Evolutionary conservation across 257 asterid species (phyloP).

Genomic region (Eustoma russellianum): DNA sequence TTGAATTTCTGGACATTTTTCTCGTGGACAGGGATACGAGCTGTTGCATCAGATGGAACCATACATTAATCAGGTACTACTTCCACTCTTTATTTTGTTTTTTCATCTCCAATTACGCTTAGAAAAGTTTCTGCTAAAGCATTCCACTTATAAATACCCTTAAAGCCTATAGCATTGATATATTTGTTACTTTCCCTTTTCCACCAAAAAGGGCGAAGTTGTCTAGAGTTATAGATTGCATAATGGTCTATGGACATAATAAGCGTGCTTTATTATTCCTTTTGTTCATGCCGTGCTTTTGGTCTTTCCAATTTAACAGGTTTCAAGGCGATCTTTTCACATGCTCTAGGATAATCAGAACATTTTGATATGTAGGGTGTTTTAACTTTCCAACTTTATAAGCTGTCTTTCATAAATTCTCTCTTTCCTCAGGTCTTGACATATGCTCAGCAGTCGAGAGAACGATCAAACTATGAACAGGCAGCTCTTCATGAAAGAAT

Average conservation of each 20-base stretch:
- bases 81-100: not conserved
- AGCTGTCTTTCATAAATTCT: too few relatives aligned
- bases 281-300: too few relatives aligned
- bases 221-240: too few relatives aligned
- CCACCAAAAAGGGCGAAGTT: too few relatives aligned
- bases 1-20: constrained; percentile 13
- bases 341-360: too few relatives aligned
- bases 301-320: too few relatives aligned
- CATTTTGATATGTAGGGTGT: too few relatives aligned
- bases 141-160: not conserved
- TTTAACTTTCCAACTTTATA: too few relatives aligned
- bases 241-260: too few relatives aligned
- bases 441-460: constrained; percentile 93
- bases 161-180: not conserved
- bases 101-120: constrained; percentile 4
- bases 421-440: constrained; percentile 66
- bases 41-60: constrained; percentile 99
- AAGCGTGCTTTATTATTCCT: too few relatives aligned
- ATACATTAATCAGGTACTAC: constrained; percentile 80
- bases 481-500: constrained; percentile 96
- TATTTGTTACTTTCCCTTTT: not conserved
- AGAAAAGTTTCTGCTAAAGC: not conserved
- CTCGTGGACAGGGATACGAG: constrained; percentile 71
- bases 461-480: constrained; percentile 90
- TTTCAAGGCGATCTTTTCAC: too few relatives aligned